Evolutionary conservation across 345 rosid genomes (phyloP), one percentile per base, ranked within the genome.

Genomic region (Syzygium jambos): DNA sequence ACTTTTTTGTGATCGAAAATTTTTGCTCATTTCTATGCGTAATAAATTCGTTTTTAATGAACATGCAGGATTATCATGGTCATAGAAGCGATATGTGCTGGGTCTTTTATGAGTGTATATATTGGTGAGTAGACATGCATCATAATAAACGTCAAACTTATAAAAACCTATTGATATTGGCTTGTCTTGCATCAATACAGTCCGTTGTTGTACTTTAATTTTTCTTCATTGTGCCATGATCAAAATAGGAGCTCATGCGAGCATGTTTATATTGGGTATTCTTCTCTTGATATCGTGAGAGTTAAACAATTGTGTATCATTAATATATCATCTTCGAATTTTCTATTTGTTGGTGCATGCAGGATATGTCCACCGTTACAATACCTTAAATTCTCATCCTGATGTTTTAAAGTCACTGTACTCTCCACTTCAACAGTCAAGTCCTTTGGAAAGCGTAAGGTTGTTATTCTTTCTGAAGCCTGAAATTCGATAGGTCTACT

Each of bases 401-500:
- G 99, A 97, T 90, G 96, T 97, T 86, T 92, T 97, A 93, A 97
- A 96, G 90, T 94, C 99, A 52, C 88, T 97, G 38, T 97, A 96
- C 92, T 97, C 99, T 88, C 99, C 98, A 87, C 99, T 97, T 90
- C 99, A 97, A 89, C 96, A 93, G 78, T 94, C 97, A 89, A 97
- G 98, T 91, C 90, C 99, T 85, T 93, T 97, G 92, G 99, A 97
- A 92, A 95, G 95, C 86, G 90, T 97, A 92, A 96, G 98, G 99
- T 95, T 92, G 77, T 61, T 68, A 51, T 38, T 38, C 59, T 78
- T 56, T 77, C 29, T 84, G 68, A 85, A 78, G 51, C 87, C 9
- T 55, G 34, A 9, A 9, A 53, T 6, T 73, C 2, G 9, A 41
- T 53, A 41, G 29, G 56, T 43, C 38, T 38, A 49, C 25, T 22